Percentiles rank a stretch among this genome's conserved stretches.
Conservation (phyloP, 163 green algal genomes). For the Scenedesmus sp. region DNA sequence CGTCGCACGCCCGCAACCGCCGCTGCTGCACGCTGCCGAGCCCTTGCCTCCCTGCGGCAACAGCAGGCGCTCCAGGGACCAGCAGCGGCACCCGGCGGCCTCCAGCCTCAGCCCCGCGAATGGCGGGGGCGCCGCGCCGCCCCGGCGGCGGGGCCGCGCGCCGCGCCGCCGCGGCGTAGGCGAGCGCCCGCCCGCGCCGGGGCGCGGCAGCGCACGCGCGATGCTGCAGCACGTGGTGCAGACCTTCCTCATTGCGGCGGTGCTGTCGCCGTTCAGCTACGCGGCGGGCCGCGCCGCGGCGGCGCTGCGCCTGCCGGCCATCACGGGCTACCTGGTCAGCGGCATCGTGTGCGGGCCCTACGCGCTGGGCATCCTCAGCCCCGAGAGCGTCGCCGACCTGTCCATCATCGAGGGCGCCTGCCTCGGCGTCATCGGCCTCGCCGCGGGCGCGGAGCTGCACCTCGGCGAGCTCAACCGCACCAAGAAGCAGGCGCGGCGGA, state of each 20-base stretch:
- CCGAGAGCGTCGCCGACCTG: slow-evolving; percentile 55
- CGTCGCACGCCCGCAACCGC: too few species aligned
- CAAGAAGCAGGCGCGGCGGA: slow-evolving; percentile 54
- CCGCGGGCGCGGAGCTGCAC: slow-evolving; percentile 85
- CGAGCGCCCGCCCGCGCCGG: too few species aligned
- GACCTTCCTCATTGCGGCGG: slow-evolving; percentile 53
- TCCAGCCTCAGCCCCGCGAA: background rate
- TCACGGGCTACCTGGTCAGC: slow-evolving; percentile 73
- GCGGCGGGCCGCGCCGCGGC: slow-evolving; percentile 56
- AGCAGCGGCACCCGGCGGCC: too few species aligned
- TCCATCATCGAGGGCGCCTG: slow-evolving; percentile 63
- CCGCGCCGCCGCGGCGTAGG: too few species aligned
- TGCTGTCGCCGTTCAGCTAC: slow-evolving; percentile 65
- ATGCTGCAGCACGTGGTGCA: slow-evolving; percentile 56
- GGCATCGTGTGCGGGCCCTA: slow-evolving; percentile 76
- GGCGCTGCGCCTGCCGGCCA: slow-evolving; percentile 61
- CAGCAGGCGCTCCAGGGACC: too few species aligned
- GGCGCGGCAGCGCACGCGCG: background rate
- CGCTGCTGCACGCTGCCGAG: too few species aligned
- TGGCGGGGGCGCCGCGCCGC: too few species aligned
- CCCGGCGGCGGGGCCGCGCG: too few species aligned
- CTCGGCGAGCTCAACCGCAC: slow-evolving; percentile 65
- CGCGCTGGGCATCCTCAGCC: slow-evolving; percentile 65
- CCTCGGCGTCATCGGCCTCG: slow-evolving; percentile 80
- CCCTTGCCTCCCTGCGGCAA: too few species aligned